A percentile compares a stretch with the other conserved stretches of the same genome.
phyloP scores from a whole-genome alignment of 352 stramenopile genomes.

The Globisporangium recalcitrans region DNA sequence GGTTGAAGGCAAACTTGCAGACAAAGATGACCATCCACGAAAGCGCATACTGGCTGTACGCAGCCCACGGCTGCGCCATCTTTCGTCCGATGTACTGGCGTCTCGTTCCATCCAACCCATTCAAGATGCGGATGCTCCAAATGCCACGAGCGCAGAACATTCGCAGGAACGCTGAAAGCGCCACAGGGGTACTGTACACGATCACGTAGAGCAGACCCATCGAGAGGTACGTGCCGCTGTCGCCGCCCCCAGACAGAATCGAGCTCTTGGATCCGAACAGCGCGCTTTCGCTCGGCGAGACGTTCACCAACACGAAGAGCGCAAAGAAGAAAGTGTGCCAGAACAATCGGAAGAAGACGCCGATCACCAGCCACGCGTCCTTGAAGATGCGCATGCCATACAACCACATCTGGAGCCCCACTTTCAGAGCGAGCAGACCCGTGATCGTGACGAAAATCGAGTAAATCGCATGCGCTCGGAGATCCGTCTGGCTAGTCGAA shows the following conservation, averaged over 20 bases:
- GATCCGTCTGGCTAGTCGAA: slow-evolving; percentile 36
- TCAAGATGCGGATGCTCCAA: slow-evolving; percentile 60
- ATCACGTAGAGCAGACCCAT: slow-evolving; percentile 52
- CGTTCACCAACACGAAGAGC: slow-evolving; percentile 51
- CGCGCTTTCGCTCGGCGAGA: slow-evolving; percentile 54
- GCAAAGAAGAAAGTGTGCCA: slow-evolving; percentile 76
- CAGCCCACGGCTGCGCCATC: slow-evolving; percentile 55
- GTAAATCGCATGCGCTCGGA: slow-evolving; percentile 67
- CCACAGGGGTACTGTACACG: slow-evolving; percentile 60
- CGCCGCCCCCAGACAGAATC: slow-evolving; percentile 41
- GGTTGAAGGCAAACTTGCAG: slow-evolving; percentile 73
- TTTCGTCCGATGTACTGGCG: slow-evolving; percentile 75
- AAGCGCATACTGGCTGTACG: slow-evolving; percentile 54
- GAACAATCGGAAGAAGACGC: slow-evolving; percentile 57
- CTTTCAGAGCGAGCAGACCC: slow-evolving; percentile 54
- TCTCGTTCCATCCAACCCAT: slow-evolving; percentile 59
- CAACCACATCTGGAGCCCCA: slow-evolving; percentile 73
- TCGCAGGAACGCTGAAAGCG: slow-evolving; percentile 37
- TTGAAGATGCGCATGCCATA: slow-evolving; percentile 62
- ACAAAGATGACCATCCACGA: slow-evolving; percentile 74
- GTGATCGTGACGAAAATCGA: slow-evolving; percentile 63
- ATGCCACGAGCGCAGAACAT: slow-evolving; percentile 47
- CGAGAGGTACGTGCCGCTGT: slow-evolving; percentile 48
- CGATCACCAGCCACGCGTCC: slow-evolving; percentile 49
- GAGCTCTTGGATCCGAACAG: slow-evolving; percentile 40